These are phyloP conservation scores for Marasmius sp. DNA, from an alignment of 1,284 basidiomycete genomes.

Conservation along the genomic window DNA sequence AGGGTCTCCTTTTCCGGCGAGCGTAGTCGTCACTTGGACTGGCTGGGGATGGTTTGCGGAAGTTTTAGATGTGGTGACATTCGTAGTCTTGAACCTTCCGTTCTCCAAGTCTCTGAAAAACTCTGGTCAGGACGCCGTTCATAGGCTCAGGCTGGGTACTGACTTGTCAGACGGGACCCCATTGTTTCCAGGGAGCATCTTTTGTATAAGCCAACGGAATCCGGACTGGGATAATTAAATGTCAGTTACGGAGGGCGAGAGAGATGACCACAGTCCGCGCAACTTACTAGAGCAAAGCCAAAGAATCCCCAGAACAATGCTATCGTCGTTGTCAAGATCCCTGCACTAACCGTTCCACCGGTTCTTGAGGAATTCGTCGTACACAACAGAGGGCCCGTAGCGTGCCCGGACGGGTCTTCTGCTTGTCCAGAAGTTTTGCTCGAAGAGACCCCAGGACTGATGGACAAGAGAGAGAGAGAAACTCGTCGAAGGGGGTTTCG, in stretches of 20 bases:
- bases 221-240: conserved; percentile 27
- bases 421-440: conserved; percentile 31
- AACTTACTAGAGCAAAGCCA: conserved; percentile 38
- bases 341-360: conserved; percentile 41
- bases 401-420: neutral
- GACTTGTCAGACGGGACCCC: conserved; percentile 66
- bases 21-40: too few relatives aligned
- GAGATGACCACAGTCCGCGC: neutral
- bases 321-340: conserved; percentile 40
- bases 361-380: conserved; percentile 67
- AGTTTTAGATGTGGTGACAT: too few relatives aligned
- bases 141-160: too few relatives aligned
- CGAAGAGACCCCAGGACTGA: too few relatives aligned
- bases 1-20: too few relatives aligned
- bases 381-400: conserved; percentile 64
- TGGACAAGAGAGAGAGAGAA: too few relatives aligned
- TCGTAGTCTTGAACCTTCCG: too few relatives aligned
- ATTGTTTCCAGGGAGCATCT: conserved; percentile 59
- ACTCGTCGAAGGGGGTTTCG: too few relatives aligned
- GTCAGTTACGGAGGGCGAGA: conserved; percentile 1
- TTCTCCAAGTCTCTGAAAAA: conserved; percentile 48
- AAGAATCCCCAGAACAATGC: conserved; percentile 35
- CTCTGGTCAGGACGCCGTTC: too few relatives aligned
- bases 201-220: conserved; percentile 57
- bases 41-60: too few relatives aligned